Evolutionary conservation across 2,329 filamentous ascomycete genomes (phyloP), one percentile per base, ranked within the genome.

Genomic region (Cladorrhinum sp.): DNA sequence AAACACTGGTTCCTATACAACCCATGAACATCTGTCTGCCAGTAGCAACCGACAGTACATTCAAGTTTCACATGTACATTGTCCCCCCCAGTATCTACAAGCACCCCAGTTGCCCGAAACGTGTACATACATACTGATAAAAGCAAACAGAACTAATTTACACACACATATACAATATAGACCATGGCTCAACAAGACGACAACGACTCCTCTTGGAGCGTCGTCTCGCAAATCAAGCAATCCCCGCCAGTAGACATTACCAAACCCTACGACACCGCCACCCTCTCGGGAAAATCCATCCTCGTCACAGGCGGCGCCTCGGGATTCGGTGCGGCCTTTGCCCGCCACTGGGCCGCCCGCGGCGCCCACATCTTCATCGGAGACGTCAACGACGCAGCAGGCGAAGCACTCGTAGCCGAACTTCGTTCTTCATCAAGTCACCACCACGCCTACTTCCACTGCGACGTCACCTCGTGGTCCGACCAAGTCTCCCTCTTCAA

Each of bases 381-480:
- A 48, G 87, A 90, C 71, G 75, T 90, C 67, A 82, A 85, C 68
- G 76, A 80, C 59, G 64, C 72, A 18, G 77, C 76, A 9, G 86
- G 86, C 23, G 78, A 84, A 64, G 71, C 75, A 22, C 76, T 90
- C 23, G 79, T 85, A 8, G 79, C 81, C 12, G 75, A 81, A 25
- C 73, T 88, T 41, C 78, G 80, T 48, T 68, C 75, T 48, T 69
- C 68, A 62, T 76, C 71, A n/a, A n/a, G 29, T 75, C 70, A 20
- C 62, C 76, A 82, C 68, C 61, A 64, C 54, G 10, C n/a, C 53
- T 89, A 84, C 69, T 74, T 85, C 55, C 77, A 81, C 66, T 87
- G 85, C 76, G 83, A 90, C 73, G 87, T 90, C 9, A 85, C 83
- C 1, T 77, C 81, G 64, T 90, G 86, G 85, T 75, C 84, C 49